Base-by-base conservation (phyloP, 2,329 filamentous ascomycete species). In the Penicillium corylophilum region DNA sequence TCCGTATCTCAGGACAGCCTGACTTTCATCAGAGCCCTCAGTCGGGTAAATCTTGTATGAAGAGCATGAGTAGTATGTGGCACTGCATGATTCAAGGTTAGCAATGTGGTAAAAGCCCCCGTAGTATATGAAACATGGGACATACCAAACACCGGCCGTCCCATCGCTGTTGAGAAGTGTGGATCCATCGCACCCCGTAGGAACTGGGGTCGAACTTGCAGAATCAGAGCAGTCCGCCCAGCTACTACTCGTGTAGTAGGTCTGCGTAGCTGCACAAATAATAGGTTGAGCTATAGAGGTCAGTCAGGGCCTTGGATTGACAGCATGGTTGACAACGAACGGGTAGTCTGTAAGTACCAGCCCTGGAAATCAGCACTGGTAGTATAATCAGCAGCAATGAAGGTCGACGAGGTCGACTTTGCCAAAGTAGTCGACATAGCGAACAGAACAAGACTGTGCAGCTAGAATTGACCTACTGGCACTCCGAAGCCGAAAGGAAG, bases 291-390 rank as follows among this genome's bases (percentile, higher is more conserved):
- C 51, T 54, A 26, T 15, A 31, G 4, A 5, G 20, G 18, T 38
- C 35, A 38, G 35, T 38, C 18, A 20, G 35, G 10, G 6, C 3
- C n/a, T 18, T 38, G 35, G 2, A 16, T 10, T 16, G 6, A 4
- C 16, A 10, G 16, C 1, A 10, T 4, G 16, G 20, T 4, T 20
- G 9, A 38, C 16, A 22, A 49, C 51, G 23, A 28, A 54, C 51
- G 44, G n/a, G 51, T 54, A 24, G 44, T 35, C 24, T 44, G 38
- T 5, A 54, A 15, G 36, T 54, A 54, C 51, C 51, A 54, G 24
- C 51, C 51, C 44, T 47, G 7, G 26, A 54, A 54, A 9, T 48
- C 40, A 15, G 45, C n/a, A 13, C 44, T 35, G 3, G 51, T 47
- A 22, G 18, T 41, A 16, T 54, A 54, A n/a, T 42, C 48, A 5